phyloP scores from a whole-genome alignment of 495 filamentous ascomycete genomes.

The Aspergillus coremiiformis region DNA sequence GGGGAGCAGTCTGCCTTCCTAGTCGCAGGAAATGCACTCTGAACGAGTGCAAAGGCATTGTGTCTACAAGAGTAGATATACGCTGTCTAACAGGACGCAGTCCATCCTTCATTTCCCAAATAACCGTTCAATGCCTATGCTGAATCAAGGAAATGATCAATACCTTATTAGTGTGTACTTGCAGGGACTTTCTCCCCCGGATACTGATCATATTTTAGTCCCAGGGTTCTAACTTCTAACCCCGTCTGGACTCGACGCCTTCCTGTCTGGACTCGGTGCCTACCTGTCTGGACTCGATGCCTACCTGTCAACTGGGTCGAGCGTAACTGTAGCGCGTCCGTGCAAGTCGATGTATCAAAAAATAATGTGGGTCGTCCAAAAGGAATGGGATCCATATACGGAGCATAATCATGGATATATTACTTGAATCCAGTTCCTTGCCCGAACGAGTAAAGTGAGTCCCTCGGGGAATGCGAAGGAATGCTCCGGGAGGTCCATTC shows the following conservation, averaged over 20 bases:
- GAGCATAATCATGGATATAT: background rate
- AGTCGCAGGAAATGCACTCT: too few relatives aligned
- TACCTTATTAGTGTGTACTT: too few relatives aligned
- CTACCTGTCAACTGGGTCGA: background rate
- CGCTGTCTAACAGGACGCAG: too few relatives aligned
- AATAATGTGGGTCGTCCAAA: background rate
- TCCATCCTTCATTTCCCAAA: too few relatives aligned
- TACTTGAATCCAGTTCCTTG: background rate
- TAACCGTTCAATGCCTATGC: too few relatives aligned
- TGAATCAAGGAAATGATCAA: too few relatives aligned
- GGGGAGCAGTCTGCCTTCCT: background rate
- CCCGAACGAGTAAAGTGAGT: background rate
- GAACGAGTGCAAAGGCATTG: too few relatives aligned
- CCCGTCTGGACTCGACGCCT: too few relatives aligned
- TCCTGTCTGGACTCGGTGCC: too few relatives aligned
- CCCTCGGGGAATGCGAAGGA: background rate
- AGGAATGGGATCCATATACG: too few relatives aligned
- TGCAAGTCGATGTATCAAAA: background rate
- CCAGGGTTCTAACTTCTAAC: too few relatives aligned
- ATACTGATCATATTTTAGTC: background rate
- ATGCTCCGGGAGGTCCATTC: background rate
- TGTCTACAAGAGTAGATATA: too few relatives aligned
- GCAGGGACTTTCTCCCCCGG: background rate
- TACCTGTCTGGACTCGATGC: background rate
- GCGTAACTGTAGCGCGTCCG: background rate